phyloP scores from a whole-genome alignment of 108 stramenopile species.

The Aurantiochytrium sp. region DNA sequence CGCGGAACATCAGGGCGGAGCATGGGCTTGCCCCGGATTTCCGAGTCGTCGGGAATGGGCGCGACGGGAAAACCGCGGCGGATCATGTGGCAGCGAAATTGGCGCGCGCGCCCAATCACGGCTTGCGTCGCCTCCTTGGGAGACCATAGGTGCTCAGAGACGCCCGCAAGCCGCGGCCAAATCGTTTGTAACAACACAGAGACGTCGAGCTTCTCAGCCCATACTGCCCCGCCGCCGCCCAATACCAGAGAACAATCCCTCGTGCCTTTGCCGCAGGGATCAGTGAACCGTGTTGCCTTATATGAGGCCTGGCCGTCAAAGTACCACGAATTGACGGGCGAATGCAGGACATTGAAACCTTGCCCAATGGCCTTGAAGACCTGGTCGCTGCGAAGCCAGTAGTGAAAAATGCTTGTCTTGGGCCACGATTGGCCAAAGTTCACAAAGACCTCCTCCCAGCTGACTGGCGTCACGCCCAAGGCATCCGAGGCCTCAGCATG shows the following conservation, averaged over 20 bases:
- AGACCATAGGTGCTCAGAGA: constrained; percentile 57
- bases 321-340: constrained; percentile 49
- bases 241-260: constrained; percentile 37
- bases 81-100: neutral
- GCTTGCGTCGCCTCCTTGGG: too few species aligned
- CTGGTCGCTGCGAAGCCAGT: constrained; percentile 40
- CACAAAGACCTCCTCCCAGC: constrained; percentile 65
- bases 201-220: constrained; percentile 62
- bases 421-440: constrained; percentile 24
- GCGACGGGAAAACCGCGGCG: neutral
- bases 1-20: neutral
- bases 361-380: constrained; percentile 23
- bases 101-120: too few species aligned
- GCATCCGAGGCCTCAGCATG: neutral
- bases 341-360: constrained; percentile 21
- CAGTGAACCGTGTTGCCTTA: constrained; percentile 44
- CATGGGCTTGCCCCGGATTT: neutral
- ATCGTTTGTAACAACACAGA: constrained; percentile 43
- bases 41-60: neutral
- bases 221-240: constrained; percentile 56
- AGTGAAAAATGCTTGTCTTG: constrained; percentile 45
- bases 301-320: constrained; percentile 44
- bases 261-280: constrained; percentile 41
- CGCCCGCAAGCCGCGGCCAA: constrained; percentile 57
- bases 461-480: constrained; percentile 36